Percentiles rank a stretch among this genome's conserved stretches.
These are phyloP conservation scores for Saccharomycopsis hybrid DNA, from an alignment of 1,139 yeast species.

Conservation along the genomic window DNA sequence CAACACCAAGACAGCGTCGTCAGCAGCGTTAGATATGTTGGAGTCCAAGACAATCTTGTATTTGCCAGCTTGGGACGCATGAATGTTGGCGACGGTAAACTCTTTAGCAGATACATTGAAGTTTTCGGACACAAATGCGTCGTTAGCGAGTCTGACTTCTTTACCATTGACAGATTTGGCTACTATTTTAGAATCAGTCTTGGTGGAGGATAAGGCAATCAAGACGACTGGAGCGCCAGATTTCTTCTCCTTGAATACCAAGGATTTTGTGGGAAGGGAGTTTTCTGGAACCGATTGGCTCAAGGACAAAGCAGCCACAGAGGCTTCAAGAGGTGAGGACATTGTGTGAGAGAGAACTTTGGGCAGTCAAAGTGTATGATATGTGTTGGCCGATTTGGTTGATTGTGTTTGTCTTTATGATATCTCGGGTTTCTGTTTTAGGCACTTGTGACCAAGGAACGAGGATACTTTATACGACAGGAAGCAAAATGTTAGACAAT, in stretches of 20 bases:
- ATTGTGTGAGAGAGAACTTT: not conserved
- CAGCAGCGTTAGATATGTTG: constrained; percentile 38
- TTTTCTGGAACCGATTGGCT: constrained; percentile 37
- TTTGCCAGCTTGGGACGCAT: constrained; percentile 50
- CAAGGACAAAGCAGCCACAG: constrained; percentile 52
- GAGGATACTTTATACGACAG: too few species aligned
- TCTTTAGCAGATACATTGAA: constrained; percentile 61
- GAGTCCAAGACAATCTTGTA: constrained; percentile 63
- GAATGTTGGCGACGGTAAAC: constrained; percentile 57
- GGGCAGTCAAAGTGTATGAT: not conserved
- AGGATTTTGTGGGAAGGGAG: constrained; percentile 55
- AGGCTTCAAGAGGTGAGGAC: constrained; percentile 41
- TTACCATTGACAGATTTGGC: constrained; percentile 68
- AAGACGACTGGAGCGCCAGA: constrained; percentile 80
- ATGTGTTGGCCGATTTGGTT: too few species aligned
- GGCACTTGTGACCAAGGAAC: too few species aligned
- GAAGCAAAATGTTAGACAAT: too few species aligned
- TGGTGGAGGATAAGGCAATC: constrained; percentile 65
- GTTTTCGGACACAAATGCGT: constrained; percentile 64
- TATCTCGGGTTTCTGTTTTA: too few species aligned
- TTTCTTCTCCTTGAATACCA: constrained; percentile 88
- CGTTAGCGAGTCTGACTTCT: constrained; percentile 84
- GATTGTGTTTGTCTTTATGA: too few species aligned
- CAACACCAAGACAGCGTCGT: constrained; percentile 44
- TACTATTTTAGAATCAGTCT: constrained; percentile 59